Percentiles rank a stretch among this genome's conserved stretches.
These are phyloP conservation scores for Carex arenaria DNA, from an alignment of 202 grass and related monocot species.

Conservation along the genomic window DNA sequence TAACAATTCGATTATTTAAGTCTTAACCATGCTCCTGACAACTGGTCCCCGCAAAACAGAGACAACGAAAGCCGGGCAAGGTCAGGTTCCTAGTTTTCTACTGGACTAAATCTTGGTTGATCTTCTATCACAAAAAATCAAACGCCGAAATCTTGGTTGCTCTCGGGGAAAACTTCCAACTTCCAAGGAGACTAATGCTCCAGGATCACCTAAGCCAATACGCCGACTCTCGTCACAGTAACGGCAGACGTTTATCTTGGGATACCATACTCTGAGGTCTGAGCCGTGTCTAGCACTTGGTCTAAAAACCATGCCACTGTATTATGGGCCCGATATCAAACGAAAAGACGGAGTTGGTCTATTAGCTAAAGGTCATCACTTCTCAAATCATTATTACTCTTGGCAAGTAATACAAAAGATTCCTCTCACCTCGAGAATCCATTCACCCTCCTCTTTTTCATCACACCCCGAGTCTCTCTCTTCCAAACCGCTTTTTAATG, in stretches of 20 bases:
- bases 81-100: too few species aligned
- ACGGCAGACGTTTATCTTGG: not conserved
- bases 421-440: conserved; percentile 1
- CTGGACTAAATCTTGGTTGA: not conserved
- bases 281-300: not conserved
- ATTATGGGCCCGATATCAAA: not conserved
- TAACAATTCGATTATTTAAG: not conserved
- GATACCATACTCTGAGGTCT: not conserved
- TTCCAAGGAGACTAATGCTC: not conserved
- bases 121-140: not conserved
- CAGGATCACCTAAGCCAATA: not conserved
- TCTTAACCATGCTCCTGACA: not conserved
- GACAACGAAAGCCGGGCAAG: not conserved
- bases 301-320: not conserved
- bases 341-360: not conserved
- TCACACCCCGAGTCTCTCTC: not conserved
- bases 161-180: not conserved
- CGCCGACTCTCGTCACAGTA: not conserved
- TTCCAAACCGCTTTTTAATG: not conserved
- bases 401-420: not conserved
- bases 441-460: conserved; percentile 18
- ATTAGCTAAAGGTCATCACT: not conserved
- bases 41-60: not conserved
- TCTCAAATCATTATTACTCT: not conserved
- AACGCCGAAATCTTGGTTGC: not conserved